Evolutionary conservation across 495 filamentous ascomycete genomes (phyloP).

Genomic region (Massariosphaeria phaeospora): DNA sequence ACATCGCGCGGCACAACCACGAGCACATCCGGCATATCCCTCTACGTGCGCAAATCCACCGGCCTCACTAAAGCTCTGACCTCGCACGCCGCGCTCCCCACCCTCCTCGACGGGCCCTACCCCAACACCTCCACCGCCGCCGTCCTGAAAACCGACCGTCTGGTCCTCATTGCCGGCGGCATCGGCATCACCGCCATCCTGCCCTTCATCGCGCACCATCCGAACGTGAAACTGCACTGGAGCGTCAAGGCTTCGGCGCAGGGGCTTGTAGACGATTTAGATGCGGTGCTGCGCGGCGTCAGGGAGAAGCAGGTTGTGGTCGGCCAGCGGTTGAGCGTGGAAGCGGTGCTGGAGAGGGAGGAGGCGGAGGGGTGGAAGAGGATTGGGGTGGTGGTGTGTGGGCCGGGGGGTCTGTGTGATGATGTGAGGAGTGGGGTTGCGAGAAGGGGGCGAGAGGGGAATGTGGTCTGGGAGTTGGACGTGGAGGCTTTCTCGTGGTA

Average conservation of each 20-base stretch:
- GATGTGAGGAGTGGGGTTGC: conserved; percentile 24
- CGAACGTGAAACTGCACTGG: conserved; percentile 43
- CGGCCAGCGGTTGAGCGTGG: conserved; percentile 37
- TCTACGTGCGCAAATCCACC: conserved; percentile 22
- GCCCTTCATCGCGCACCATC: conserved; percentile 32
- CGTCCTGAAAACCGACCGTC: conserved; percentile 16
- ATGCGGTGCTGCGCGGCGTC: conserved; percentile 26
- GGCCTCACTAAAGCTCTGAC: conserved; percentile 18
- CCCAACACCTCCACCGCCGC: conserved; percentile 17
- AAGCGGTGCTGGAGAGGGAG: conserved; percentile 34
- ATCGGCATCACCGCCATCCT: conserved; percentile 45
- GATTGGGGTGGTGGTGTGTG: conserved; percentile 44
- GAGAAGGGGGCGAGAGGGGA: not conserved
- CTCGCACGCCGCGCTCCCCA: conserved; percentile 7
- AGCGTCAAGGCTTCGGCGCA: conserved; percentile 9
- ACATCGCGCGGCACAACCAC: not conserved
- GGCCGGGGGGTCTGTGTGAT: conserved; percentile 36
- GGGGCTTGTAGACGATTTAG: conserved; percentile 32
- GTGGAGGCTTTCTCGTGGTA: conserved; percentile 21
- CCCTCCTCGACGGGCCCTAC: conserved; percentile 29
- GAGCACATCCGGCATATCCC: conserved; percentile 7
- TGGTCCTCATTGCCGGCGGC: conserved; percentile 46
- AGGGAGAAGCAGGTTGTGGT: conserved; percentile 38
- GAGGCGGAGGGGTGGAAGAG: conserved; percentile 36
- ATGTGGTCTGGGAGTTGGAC: conserved; percentile 20